Evolutionary conservation across 208 protist species (phyloP).

Genomic region (Crithidia sp.): DNA sequence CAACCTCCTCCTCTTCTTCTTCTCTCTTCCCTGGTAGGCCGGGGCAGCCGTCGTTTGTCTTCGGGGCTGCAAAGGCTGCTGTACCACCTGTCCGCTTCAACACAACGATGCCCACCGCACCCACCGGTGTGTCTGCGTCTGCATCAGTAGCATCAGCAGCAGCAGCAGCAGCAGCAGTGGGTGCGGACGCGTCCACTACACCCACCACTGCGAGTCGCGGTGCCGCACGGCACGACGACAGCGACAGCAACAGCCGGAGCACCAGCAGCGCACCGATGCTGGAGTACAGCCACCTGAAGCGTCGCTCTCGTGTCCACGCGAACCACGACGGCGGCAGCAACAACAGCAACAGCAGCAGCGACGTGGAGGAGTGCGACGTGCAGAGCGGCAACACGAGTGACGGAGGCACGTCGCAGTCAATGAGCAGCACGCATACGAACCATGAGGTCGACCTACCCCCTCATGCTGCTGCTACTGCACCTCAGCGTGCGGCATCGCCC

Average conservation of each 20-base stretch:
- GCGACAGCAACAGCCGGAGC: constrained; percentile 10
- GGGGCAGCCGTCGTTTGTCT: not conserved
- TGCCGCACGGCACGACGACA: not conserved
- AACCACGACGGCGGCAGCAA: no score
- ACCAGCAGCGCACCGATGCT: constrained; percentile 29
- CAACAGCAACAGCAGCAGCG: no score
- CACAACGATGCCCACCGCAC: constrained; percentile 11
- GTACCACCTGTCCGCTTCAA: constrained; percentile 10
- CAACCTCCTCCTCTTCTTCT: not conserved
- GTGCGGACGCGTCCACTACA: no score
- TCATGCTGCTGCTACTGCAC: no score
- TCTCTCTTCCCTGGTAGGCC: constrained; percentile 1
- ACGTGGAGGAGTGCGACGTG: not conserved
- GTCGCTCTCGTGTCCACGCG: not conserved
- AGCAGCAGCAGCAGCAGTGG: not conserved
- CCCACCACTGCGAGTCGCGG: not conserved
- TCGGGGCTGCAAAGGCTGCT: not conserved
- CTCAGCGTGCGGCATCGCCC: no score
- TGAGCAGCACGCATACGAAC: no score
- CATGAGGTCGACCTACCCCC: no score
- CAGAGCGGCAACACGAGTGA: not conserved
- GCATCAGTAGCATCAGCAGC: constrained; percentile 8
- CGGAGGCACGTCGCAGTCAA: no score
- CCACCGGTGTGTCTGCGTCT: not conserved
- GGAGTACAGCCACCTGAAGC: constrained; percentile 37